Base-by-base conservation (phyloP, 78 protist genomes). In the Dictyostelium firmibasis region DNA sequence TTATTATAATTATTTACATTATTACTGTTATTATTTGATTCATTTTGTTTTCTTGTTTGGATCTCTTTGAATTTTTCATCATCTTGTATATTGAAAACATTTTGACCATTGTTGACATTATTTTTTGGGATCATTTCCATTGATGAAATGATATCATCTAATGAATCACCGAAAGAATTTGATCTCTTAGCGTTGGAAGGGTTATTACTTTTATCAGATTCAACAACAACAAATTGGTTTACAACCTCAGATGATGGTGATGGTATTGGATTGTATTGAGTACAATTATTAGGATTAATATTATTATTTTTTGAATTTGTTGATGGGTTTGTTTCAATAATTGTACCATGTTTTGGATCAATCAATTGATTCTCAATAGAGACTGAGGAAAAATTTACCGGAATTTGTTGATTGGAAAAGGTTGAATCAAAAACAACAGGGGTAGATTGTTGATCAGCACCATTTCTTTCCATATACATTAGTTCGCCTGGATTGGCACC, bases 91-190 rank as follows among this genome's bases (percentile, higher is more conserved):
- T n/a, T 11, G 33, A 27, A 29, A 27, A 27, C 38, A 67, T 67
- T 29, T 27, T 33, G 8, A 67, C 31, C 75, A 10, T 18, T 25
- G 6, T 20, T 57, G 5, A 57, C 67, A 67, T 29, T 67, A 67
- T 67, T 67, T 35, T 67, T 25, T 67, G 75, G 75, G 5, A 67
- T 67, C 75, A 67, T 67, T 72, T 72, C 79, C 79, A 72, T 72
- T 72, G 79, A 72, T 16, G 36, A 33, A 16, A 72, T 33, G 5
- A 72, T 72, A 72, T 72, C 79, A 72, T 72, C 79, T 16, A 72
- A 72, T 5, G 79, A 72, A 33, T 72, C 43, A 33, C 43, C 6
- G 18, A 72, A 72, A 0, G 79, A 72, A 6, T 7, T 72, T 13
- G 79, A 72, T 72, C 79, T 72, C 4, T 72, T 27, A 2, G 8